A percentile compares a stretch with the other conserved stretches of the same genome.
phyloP scores from a whole-genome alignment of 2,329 filamentous ascomycete species.

The Hawksworthiomyces lignivorus region DNA sequence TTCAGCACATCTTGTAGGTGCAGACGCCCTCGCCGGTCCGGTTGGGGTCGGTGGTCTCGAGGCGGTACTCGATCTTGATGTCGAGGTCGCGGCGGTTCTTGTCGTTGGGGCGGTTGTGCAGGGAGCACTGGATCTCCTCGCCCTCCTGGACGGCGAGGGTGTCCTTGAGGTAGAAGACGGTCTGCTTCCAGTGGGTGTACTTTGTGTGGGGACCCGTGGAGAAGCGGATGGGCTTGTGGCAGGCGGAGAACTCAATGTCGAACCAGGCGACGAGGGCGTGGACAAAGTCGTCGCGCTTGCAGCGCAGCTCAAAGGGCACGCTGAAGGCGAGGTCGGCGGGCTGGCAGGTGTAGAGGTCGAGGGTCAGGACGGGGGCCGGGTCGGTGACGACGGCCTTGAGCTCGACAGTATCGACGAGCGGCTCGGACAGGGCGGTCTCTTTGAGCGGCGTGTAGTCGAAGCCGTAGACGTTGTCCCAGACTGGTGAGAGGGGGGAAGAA shows the following conservation, averaged over 20 bases:
- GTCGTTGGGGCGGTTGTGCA: conserved; percentile 81
- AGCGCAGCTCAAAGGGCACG: conserved; percentile 65
- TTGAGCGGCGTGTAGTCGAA: conserved; percentile 96
- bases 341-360: conserved; percentile 90
- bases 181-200: conserved; percentile 99
- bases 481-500: conserved; percentile 36
- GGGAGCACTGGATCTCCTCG: conserved; percentile 65
- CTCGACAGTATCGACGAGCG: conserved; percentile 95
- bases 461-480: conserved; percentile 99
- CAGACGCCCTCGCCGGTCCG: conserved; percentile 62
- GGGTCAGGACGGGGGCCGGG: conserved; percentile 72
- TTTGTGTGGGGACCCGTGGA: conserved; percentile 96
- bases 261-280: conserved; percentile 98
- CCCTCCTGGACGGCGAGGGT: conserved; percentile 85
- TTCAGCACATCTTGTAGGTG: conserved; percentile 70
- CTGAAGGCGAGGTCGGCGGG: conserved; percentile 77
- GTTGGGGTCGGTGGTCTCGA: conserved; percentile 66
- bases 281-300: conserved; percentile 85
- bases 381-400: conserved; percentile 96
- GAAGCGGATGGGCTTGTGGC: conserved; percentile 96
- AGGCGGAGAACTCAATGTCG: conserved; percentile 96
- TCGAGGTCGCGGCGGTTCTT: conserved; percentile 95
- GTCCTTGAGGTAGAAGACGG: conserved; percentile 93
- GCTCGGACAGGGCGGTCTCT: conserved; percentile 85
- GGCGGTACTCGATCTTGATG: conserved; percentile 75